These are phyloP conservation scores for Fusarium tricinctum DNA, from an alignment of 2,329 filamentous ascomycete genomes.

Conservation along the genomic window DNA sequence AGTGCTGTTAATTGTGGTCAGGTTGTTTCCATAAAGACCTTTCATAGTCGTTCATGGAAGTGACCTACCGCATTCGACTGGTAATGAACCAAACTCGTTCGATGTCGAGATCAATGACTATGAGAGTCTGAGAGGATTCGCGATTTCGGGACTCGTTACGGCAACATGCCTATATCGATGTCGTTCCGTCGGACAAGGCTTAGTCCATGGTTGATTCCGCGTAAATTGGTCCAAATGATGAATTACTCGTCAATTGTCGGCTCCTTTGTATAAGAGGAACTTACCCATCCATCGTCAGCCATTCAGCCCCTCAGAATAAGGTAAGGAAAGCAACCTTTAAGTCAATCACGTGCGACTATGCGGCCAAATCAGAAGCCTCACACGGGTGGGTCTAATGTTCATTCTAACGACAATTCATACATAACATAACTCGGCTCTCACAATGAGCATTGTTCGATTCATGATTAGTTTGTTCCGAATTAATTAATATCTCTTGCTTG, in stretches of 20 bases:
- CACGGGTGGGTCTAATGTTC: constrained; percentile 40
- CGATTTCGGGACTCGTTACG: constrained; percentile 25
- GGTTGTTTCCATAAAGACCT: constrained; percentile 21
- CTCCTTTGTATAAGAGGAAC: constrained; percentile 43
- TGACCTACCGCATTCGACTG: constrained; percentile 19
- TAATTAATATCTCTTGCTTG: not conserved
- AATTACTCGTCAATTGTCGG: constrained; percentile 39
- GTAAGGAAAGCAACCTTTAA: constrained; percentile 45
- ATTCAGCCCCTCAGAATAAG: constrained; percentile 49
- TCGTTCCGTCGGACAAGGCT: constrained; percentile 20
- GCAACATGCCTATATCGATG: constrained; percentile 20
- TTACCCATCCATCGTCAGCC: constrained; percentile 46
- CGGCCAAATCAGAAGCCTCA: constrained; percentile 43
- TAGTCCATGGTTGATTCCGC: constrained; percentile 38
- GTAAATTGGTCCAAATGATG: constrained; percentile 30
- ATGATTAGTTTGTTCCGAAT: not conserved
- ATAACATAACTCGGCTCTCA: constrained; percentile 20
- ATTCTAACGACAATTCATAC: constrained; percentile 36
- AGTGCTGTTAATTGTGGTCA: constrained; percentile 29
- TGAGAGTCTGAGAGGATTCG: constrained; percentile 26
- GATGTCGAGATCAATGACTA: constrained; percentile 30
- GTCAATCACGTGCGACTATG: constrained; percentile 45
- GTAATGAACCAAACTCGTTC: constrained; percentile 22
- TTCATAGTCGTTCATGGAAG: constrained; percentile 10
- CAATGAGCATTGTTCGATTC: constrained; percentile 25